Conservation (phyloP, 129 eudicot genomes). For the Pittosporum tobira region DNA sequence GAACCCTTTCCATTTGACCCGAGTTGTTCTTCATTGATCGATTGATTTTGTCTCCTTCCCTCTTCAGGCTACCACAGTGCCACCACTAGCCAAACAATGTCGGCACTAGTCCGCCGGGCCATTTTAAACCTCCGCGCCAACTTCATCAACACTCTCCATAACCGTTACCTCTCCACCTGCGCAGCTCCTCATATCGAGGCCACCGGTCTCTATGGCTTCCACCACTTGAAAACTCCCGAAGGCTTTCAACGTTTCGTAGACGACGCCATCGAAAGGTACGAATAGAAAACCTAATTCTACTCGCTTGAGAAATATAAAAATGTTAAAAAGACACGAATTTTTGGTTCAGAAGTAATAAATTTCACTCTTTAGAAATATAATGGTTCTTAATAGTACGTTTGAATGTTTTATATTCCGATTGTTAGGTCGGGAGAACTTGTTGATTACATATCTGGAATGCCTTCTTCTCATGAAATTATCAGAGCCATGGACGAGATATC, state of each 20-base stretch:
- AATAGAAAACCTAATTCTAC: not conserved
- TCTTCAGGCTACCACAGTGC: slow-evolving; percentile 14
- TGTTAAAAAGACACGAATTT: not conserved
- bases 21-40: too few species aligned
- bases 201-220: slow-evolving; percentile 75
- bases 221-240: slow-evolving; percentile 59
- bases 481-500: slow-evolving; percentile 93
- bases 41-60: too few species aligned
- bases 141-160: slow-evolving; percentile 11
- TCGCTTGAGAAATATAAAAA: too few species aligned
- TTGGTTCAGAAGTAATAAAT: not conserved
- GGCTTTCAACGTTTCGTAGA: slow-evolving; percentile 88
- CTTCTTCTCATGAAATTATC: slow-evolving; percentile 56
- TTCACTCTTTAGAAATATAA: too few species aligned
- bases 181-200: slow-evolving; percentile 22
- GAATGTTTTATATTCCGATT: not conserved
- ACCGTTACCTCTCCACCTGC: slow-evolving; percentile 13
- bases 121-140: slow-evolving; percentile 17
- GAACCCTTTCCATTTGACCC: too few species aligned
- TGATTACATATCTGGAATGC: slow-evolving; percentile 54
- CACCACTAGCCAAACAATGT: slow-evolving; percentile 20
- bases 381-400: not conserved
- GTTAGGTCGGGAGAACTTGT: slow-evolving; percentile 31
- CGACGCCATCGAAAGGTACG: slow-evolving; percentile 80
- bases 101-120: slow-evolving; percentile 30